phyloP scores from a whole-genome alignment of 139 green algal species.

The Axilococcus clingmanii region DNA sequence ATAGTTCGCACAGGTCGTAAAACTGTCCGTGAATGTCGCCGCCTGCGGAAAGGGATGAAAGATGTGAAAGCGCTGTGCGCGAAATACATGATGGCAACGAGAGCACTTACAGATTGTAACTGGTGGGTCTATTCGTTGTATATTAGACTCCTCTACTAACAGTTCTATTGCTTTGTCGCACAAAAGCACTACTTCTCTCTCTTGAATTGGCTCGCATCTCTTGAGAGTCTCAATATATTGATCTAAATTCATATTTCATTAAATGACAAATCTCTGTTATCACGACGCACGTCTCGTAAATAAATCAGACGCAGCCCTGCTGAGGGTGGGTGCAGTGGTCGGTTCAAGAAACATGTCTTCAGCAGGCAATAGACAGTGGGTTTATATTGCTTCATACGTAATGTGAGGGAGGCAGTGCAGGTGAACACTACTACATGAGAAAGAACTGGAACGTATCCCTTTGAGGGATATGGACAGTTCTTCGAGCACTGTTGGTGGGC shows the following conservation, averaged over 20 bases:
- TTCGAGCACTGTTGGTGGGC: too few relatives aligned
- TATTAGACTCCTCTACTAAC: constrained; percentile 96
- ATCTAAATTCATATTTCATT: constrained; percentile 57
- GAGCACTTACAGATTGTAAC: constrained; percentile 82
- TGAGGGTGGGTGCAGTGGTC: too few relatives aligned
- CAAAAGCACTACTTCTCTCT: constrained; percentile 88
- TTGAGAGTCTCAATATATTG: constrained; percentile 91
- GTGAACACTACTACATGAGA: too few relatives aligned
- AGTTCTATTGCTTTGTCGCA: constrained; percentile 91
- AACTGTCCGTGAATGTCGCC: constrained; percentile 97
- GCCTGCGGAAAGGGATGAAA: constrained; percentile 31
- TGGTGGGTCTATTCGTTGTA: constrained; percentile 90
- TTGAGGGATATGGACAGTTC: too few relatives aligned
- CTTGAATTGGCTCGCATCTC: constrained; percentile 84
- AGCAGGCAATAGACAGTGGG: too few relatives aligned
- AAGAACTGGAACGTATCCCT: too few relatives aligned
- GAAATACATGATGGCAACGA: neutral
- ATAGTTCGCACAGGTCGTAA: constrained; percentile 96
- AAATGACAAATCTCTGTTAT: too few relatives aligned
- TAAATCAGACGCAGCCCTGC: too few relatives aligned
- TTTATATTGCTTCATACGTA: too few relatives aligned
- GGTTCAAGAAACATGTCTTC: too few relatives aligned
- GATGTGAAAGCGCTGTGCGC: neutral
- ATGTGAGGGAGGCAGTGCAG: too few relatives aligned
- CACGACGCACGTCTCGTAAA: too few relatives aligned